Evolutionary conservation across 805 yeast genomes (phyloP).

Genomic region (Pichia membranifaciens): DNA sequence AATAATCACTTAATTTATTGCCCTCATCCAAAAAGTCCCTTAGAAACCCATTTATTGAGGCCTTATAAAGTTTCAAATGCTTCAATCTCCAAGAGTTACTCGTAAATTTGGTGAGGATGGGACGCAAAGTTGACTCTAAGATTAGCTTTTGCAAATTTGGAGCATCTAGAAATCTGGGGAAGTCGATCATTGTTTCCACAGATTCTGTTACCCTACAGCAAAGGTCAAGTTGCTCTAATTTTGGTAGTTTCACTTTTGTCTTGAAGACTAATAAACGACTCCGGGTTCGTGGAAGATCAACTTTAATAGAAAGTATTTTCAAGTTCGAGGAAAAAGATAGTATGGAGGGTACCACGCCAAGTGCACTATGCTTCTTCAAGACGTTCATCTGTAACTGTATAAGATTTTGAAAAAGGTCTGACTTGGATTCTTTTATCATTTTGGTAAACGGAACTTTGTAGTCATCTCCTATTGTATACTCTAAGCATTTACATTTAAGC

Average conservation of each 20-base stretch:
- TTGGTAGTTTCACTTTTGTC: conserved; percentile 1
- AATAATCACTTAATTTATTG: not conserved
- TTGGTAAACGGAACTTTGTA: conserved; percentile 5
- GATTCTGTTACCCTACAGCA: not conserved
- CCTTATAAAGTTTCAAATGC: not conserved
- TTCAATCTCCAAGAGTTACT: not conserved
- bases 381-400: not conserved
- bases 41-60: not conserved
- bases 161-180: not conserved
- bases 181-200: not conserved
- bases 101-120: not conserved
- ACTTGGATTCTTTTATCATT: conserved; percentile 4
- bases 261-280: conserved; percentile 4
- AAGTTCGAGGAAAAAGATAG: not conserved
- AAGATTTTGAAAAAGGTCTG: conserved; percentile 6
- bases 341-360: not conserved
- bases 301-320: not conserved
- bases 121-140: not conserved
- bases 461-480: not conserved
- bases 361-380: not conserved
- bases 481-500: not conserved
- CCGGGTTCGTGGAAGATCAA: not conserved
- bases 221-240: not conserved
- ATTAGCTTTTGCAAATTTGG: not conserved
- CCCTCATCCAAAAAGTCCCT: not conserved